phyloP scores from a whole-genome alignment of 1,284 basidiomycete species.

The Neolentinus lepideus region DNA sequence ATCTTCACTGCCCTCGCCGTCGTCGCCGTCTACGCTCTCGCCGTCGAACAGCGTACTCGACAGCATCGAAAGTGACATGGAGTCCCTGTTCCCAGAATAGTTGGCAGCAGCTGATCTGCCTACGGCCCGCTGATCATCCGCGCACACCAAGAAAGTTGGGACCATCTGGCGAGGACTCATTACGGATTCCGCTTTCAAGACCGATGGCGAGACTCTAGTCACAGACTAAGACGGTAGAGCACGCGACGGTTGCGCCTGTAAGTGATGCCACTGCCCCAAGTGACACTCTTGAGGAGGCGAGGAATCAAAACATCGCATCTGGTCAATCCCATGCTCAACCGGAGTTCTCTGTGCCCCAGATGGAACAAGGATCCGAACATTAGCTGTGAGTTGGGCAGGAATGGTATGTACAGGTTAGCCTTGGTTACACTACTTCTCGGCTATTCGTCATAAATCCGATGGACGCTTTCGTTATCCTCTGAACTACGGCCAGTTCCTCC shows the following conservation, averaged over 20 bases:
- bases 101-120: not conserved
- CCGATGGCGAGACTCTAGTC: no score
- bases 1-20: not conserved
- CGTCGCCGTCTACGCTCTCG: no score
- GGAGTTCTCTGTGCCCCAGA: not conserved
- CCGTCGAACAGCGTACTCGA: no score
- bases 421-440: not conserved
- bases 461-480: not conserved
- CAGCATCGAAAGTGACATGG: not conserved
- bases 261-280: no score
- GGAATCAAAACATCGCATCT: no score
- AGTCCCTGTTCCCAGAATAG: not conserved
- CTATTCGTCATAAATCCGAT: slow-evolving; percentile 1
- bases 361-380: not conserved
- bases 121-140: not conserved
- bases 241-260: no score
- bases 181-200: no score
- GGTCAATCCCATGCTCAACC: no score
- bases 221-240: no score
- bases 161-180: no score
- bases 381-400: not conserved
- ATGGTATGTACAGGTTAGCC: not conserved
- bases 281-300: no score
- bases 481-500: not conserved
- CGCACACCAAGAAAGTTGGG: not conserved